Evolutionary conservation across 2,329 filamentous ascomycete species (phyloP), one percentile per base, ranked within the genome.

Genomic region (Aspergillus cejpii): DNA sequence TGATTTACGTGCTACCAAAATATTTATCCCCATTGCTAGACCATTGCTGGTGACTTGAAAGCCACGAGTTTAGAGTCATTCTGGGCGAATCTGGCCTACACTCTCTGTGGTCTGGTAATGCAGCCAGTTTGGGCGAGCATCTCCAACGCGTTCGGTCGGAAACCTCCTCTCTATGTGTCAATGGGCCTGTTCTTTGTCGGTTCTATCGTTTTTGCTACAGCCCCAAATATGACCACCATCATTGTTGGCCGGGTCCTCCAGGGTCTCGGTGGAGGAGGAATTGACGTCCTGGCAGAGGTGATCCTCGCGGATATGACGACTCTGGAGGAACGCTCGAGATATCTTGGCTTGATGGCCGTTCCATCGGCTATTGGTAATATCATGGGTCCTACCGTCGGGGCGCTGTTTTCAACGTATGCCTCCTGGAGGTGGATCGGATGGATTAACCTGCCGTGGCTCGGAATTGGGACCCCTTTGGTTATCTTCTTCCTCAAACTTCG

Each of bases 311-410:
- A 73, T 23, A 67, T 73, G 34, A 67, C 72, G 6, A 71, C 69
- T 0, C 54, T 72, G 14, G 49, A 69, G 10, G 64, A 64, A 33
- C 61, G 70, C n/a, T 65, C 70, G 1, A 68, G 67, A 53, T 72
- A 81, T 56, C 83, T 80, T 55, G 83, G 81, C 0, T 65, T 86
- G 37, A 77, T 84, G 43, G 81, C 80, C 3, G 73, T 81, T 40
- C 77, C 85, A 0, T 81, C 84, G 84, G 81, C 81, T 1, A 60
- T 84, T 15, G 81, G 83, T 2, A 77, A 74, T 27, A 77, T 77
- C 0, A 20, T 58, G 6, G 63, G 63, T 0, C 61, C 63, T 1
- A 43, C 53, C 15, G 20, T 62, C 2, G 61, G 61, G 12, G 59
- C 53, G 6, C 37, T 57, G 0, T 61, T 65, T 46, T 56, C 48